phyloP scores from a whole-genome alignment of 176 grass and related monocot species.

The Calamus simplicifolius region DNA sequence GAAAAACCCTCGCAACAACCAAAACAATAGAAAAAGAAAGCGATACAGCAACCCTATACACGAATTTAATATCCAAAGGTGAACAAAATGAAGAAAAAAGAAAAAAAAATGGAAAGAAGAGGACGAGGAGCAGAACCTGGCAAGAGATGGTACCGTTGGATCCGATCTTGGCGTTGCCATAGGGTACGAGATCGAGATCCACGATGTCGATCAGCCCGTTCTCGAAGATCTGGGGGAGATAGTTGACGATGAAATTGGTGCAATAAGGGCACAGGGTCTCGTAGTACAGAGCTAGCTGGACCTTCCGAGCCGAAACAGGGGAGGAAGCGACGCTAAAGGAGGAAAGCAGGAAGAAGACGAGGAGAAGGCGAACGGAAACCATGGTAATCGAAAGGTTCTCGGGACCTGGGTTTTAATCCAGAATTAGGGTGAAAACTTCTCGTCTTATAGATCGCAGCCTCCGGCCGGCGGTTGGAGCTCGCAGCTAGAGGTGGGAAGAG shows the following conservation, averaged over 20 bases:
- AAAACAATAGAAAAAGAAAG: too few relatives aligned
- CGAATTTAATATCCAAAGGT: background rate
- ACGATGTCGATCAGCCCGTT: conserved; percentile 50
- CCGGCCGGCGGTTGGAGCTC: too few relatives aligned
- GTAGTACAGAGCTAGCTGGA: conserved; percentile 73
- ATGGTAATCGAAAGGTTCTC: background rate
- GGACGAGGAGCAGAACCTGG: conserved; percentile 29
- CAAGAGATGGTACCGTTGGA: conserved; percentile 60
- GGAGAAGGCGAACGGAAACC: background rate
- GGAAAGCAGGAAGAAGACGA: background rate
- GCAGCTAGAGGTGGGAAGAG: too few relatives aligned
- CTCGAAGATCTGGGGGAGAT: conserved; percentile 54
- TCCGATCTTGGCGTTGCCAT: conserved; percentile 52
- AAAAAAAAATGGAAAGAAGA: background rate
- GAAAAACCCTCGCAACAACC: too few relatives aligned
- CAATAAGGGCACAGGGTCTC: conserved; percentile 73
- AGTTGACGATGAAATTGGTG: conserved; percentile 63
- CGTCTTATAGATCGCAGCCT: too few relatives aligned
- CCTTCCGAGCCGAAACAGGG: conserved; percentile 15
- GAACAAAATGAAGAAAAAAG: background rate
- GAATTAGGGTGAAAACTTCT: too few relatives aligned
- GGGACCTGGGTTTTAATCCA: too few relatives aligned
- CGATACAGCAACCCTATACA: background rate
- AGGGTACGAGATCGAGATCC: conserved; percentile 63
- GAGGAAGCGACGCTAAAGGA: background rate